Evolutionary conservation across 2,329 filamentous ascomycete genomes (phyloP), one percentile per base, ranked within the genome.

Genomic region (Tolypocladium capitatum): DNA sequence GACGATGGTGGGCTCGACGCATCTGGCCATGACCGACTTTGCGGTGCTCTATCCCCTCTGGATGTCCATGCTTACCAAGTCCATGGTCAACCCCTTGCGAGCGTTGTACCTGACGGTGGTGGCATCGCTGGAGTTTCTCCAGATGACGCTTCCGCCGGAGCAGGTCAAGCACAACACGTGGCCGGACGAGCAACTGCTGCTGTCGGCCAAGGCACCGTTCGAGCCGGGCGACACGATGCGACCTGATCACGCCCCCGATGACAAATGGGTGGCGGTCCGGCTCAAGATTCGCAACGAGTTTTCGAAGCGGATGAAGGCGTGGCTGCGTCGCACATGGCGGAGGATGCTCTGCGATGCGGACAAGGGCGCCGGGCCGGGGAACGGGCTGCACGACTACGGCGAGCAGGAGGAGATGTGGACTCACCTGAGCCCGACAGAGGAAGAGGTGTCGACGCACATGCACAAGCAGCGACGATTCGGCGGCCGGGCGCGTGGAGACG

Each of bases 21-120:
- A 85, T 57, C 67, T 84, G 30, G 77, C 74, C 5, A 80, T 84
- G 58, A 80, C 76, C 2, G 81, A 85, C 61, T 84, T 84, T 56
- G 75, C 76, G 2, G 63, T 84, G 2, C 63, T 85, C 18, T 85
- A 84, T 55, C 76, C 74, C 4, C 70, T 72, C 36, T 66, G 78
- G 53, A 75, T 76, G 58, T 74, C 75, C 1, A 58, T 78, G 9
- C 63, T 83, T 14, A 67, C 80, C 51, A 84, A 84, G 59, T 76
- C 75, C 45, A 75, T 80, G 14, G 74, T 81, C n/a, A 72, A 84
- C 54, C 78, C 80, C 0, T 64, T 72, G 43, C 70, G 81, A 47
- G 80, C 80, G 2, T 71, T 83, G 27, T 75, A 80, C 56, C 66
- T 85, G 34, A 84, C 82, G 41, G 70, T 82, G 53, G 76, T 76